Base-by-base conservation (phyloP, 139 green algal genomes). In the Chlorella sp. region DNA sequence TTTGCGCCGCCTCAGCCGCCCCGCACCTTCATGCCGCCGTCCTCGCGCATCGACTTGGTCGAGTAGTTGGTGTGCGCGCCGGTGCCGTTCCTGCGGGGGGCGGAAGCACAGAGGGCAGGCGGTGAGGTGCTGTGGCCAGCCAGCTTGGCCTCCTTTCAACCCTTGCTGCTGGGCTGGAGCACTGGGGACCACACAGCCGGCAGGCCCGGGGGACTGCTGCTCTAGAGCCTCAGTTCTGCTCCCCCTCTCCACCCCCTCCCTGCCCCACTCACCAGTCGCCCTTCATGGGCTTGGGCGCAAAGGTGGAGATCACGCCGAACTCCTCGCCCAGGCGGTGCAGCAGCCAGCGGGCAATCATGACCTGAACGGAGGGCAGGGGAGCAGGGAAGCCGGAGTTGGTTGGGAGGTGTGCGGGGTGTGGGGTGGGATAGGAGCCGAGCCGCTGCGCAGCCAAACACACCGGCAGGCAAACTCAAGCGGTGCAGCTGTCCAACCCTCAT, bases 1-100 rank as follows among this genome's bases (percentile, higher is more conserved):
- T n/a, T n/a, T n/a, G n/a, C n/a, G n/a, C n/a, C n/a, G n/a, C n/a
- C n/a, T n/a, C n/a, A n/a, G n/a, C n/a, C n/a, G n/a, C n/a, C n/a
- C n/a, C 46, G 46, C 46, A 54, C 46, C 80, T 90, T 73, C 92
- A 97, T 97, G 89, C 95, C 95, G 72, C 95, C 95, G 11, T 93
- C 90, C 73, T 93, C 86, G 69, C 95, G 90, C 95, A 98, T 98
- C 72, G 56, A 82, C 86, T 94, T 86, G 62, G 95, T 98, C 28
- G 94, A 97, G 92, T 95, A 98, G 92, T 98, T 98, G 90, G 95
- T 98, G 95, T 98, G 95, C 2, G 91, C 95, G 70, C 95, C 95
- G 64, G 95, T 94, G 77, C 95, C 95, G 81, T 90, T 90, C 81
- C 79, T 90, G 83, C 11, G 46, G 1, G 40, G 68, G 8, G 26